Evolutionary conservation across 148 eudicot genomes (phyloP).

Genomic region (Nepenthes mirabilis): DNA sequence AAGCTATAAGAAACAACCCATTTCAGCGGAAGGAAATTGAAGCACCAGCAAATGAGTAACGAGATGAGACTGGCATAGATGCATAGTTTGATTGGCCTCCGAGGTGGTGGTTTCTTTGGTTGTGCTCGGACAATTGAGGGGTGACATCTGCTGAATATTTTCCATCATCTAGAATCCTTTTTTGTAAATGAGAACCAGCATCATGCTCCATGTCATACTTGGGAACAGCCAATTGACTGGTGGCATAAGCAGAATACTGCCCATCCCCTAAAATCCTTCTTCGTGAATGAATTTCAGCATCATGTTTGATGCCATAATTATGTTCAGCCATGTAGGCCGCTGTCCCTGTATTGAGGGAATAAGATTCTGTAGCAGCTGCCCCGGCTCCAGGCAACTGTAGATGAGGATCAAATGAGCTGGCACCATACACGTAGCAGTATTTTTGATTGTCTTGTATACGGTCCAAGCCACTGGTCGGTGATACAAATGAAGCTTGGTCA

Average conservation of each 20-base stretch:
- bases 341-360: slow-evolving; percentile 11
- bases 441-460: neutral
- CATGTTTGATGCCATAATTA: neutral
- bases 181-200: slow-evolving; percentile 9
- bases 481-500: slow-evolving; percentile 13
- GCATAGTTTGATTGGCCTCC: slow-evolving; percentile 13
- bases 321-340: slow-evolving; percentile 16
- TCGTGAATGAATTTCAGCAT: slow-evolving; percentile 6
- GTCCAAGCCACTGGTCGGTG: slow-evolving; percentile 13
- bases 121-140: slow-evolving; percentile 16
- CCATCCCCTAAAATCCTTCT: slow-evolving; percentile 19
- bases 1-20: too few relatives aligned
- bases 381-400: slow-evolving; percentile 13
- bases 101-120: slow-evolving; percentile 10
- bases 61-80: slow-evolving; percentile 45
- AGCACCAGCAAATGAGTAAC: slow-evolving; percentile 50
- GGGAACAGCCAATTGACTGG: slow-evolving; percentile 12
- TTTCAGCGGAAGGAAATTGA: neutral
- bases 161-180: slow-evolving; percentile 18
- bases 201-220: neutral
- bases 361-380: slow-evolving; percentile 19
- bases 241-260: slow-evolving; percentile 17
- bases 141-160: slow-evolving; percentile 20
- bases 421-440: slow-evolving; percentile 8
- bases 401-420: slow-evolving; percentile 30